These are phyloP conservation scores for Hansenula lynferdii DNA, from an alignment of 1,139 yeast genomes.

Conservation along the genomic window DNA sequence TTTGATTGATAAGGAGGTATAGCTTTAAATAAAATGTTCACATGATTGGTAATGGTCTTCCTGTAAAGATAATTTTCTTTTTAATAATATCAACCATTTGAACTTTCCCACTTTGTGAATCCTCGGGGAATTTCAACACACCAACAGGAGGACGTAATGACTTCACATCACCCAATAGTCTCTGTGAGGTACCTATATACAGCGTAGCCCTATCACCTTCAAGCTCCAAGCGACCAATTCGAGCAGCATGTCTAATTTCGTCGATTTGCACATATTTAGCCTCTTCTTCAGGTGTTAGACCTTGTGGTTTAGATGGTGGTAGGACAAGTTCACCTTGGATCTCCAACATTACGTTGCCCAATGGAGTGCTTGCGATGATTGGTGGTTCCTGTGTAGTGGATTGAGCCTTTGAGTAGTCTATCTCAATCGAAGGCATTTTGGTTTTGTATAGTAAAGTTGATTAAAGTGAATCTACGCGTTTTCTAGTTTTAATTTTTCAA, in stretches of 20 bases:
- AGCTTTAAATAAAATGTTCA: too few species aligned
- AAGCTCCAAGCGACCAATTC: conserved; percentile 55
- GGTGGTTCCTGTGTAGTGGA: conserved; percentile 8
- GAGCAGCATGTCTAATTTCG: conserved; percentile 42
- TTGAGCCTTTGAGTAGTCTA: conserved; percentile 30
- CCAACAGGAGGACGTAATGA: conserved; percentile 59
- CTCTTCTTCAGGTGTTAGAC: conserved; percentile 22
- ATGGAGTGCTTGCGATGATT: conserved; percentile 41
- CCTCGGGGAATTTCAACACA: conserved; percentile 40
- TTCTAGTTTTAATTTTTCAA: too few species aligned
- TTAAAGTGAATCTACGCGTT: too few species aligned
- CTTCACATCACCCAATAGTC: conserved; percentile 54
- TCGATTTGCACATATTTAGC: conserved; percentile 32
- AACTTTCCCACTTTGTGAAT: conserved; percentile 24
- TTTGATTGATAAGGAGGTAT: conserved; percentile 12
- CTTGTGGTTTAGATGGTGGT: conserved; percentile 38
- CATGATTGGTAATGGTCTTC: conserved; percentile 74
- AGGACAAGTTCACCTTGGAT: conserved; percentile 67
- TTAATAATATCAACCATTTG: conserved; percentile 54
- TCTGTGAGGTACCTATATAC: conserved; percentile 61
- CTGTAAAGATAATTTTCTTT: conserved; percentile 53
- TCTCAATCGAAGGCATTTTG: conserved; percentile 25
- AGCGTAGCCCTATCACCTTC: conserved; percentile 50
- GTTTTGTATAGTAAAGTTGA: too few species aligned
- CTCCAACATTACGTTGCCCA: conserved; percentile 57